A percentile compares a stretch with the other conserved stretches of the same genome.
These are phyloP conservation scores for Plenodomus tracheiphilus DNA, from an alignment of 2,329 filamentous ascomycete genomes.

Conservation along the genomic window DNA sequence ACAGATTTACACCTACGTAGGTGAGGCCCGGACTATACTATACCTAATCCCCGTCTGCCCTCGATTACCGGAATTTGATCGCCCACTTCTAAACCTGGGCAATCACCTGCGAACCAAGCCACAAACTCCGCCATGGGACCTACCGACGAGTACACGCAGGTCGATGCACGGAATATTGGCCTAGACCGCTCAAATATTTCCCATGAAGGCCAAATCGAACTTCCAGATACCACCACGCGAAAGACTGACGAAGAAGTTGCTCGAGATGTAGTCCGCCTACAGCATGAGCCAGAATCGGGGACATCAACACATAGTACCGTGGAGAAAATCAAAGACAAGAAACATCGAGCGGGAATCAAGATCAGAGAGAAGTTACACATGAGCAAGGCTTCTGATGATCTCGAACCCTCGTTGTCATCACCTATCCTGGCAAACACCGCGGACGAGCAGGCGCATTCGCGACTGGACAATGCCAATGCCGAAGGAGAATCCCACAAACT, in stretches of 20 bases:
- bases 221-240: slow-evolving; percentile 1
- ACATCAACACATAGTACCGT: slow-evolving; percentile 15
- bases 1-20: background rate
- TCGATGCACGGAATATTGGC: slow-evolving; percentile 10
- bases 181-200: slow-evolving; percentile 20
- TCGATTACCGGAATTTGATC: background rate
- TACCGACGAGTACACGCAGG: slow-evolving; percentile 27
- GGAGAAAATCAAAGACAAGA: slow-evolving; percentile 22
- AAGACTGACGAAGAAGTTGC: slow-evolving; percentile 20
- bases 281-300: slow-evolving; percentile 7
- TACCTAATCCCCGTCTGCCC: background rate
- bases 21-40: background rate
- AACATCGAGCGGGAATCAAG: slow-evolving; percentile 24
- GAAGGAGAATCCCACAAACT: slow-evolving; percentile 23
- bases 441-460: slow-evolving; percentile 18
- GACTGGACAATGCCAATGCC: slow-evolving; percentile 18
- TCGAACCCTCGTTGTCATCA: slow-evolving; percentile 4
- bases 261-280: slow-evolving; percentile 18
- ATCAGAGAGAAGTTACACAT: slow-evolving; percentile 30
- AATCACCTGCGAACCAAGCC: background rate
- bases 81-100: background rate
- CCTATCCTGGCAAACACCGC: slow-evolving; percentile 19
- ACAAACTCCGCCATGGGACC: slow-evolving; percentile 15
- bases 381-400: slow-evolving; percentile 19
- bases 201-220: slow-evolving; percentile 11